Percentiles rank a stretch among this genome's conserved stretches.
These are phyloP conservation scores for Crinitomyces ghanaensis DNA, from an alignment of 805 yeast species.

Conservation along the genomic window DNA sequence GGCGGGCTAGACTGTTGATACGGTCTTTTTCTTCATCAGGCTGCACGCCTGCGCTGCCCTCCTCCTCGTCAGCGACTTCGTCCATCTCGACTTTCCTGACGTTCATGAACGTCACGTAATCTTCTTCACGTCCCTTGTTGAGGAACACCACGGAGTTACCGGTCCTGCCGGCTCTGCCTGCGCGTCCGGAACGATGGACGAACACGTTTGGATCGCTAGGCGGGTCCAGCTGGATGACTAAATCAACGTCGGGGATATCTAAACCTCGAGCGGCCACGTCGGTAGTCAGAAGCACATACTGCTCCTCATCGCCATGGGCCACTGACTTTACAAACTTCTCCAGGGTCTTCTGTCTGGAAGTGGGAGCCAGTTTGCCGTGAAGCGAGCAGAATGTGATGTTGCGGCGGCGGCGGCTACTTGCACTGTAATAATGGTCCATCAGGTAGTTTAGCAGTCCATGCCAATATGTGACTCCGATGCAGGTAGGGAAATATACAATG, in stretches of 20 bases:
- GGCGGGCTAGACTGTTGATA: no score
- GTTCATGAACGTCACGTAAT: constrained; percentile 65
- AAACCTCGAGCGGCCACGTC: constrained; percentile 99
- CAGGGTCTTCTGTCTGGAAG: constrained; percentile 65
- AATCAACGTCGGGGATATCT: constrained; percentile 88
- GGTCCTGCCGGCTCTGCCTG: constrained; percentile 80
- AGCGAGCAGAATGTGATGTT: constrained; percentile 56
- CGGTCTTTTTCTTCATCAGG: constrained; percentile 7
- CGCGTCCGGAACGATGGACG: constrained; percentile 88
- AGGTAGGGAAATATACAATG: constrained; percentile 88
- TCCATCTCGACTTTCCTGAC: constrained; percentile 53
- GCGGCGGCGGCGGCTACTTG: constrained; percentile 20
- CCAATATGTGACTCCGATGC: constrained; percentile 71
- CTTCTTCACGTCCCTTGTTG: constrained; percentile 66
- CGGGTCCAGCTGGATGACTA: constrained; percentile 89
- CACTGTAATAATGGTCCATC: constrained; percentile 17
- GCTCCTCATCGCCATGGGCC: no score
- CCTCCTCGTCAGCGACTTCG: constrained; percentile 20
- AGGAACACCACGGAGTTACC: constrained; percentile 74
- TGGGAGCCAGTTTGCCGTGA: constrained; percentile 85
- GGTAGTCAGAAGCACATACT: constrained; percentile 70
- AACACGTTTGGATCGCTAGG: constrained; percentile 90
- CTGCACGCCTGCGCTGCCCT: constrained; percentile 12
- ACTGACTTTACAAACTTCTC: constrained; percentile 39
- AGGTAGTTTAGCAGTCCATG: constrained; percentile 43